phyloP scores from a whole-genome alignment of 768 basidiomycete species.

The Leccinum longicurvipes region DNA sequence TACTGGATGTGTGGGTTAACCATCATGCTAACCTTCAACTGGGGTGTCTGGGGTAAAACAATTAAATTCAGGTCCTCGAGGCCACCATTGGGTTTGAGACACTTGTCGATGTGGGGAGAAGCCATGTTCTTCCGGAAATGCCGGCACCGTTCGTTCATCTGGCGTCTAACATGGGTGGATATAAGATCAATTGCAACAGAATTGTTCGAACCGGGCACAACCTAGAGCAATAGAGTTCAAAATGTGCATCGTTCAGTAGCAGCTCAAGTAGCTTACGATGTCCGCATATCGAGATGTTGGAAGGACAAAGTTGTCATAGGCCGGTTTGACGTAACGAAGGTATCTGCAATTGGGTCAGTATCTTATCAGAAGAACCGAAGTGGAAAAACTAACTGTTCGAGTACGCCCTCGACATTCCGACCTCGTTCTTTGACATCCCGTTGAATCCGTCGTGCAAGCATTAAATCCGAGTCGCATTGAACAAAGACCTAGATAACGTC shows the following conservation, averaged over 20 bases:
- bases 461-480: slow-evolving; percentile 92
- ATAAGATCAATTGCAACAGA: slow-evolving; percentile 90
- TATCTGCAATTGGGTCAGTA: slow-evolving; percentile 50
- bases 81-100: slow-evolving; percentile 34
- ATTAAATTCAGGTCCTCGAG: slow-evolving; percentile 53
- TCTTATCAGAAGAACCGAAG: not conserved
- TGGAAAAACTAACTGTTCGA: slow-evolving; percentile 67
- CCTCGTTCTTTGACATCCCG: slow-evolving; percentile 89
- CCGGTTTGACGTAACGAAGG: slow-evolving; percentile 91
- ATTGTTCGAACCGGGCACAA: slow-evolving; percentile 93
- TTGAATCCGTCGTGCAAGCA: slow-evolving; percentile 90
- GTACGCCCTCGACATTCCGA: slow-evolving; percentile 77
- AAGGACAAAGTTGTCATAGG: slow-evolving; percentile 90
- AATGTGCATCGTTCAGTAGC: not conserved
- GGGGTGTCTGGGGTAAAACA: slow-evolving; percentile 74
- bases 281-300: slow-evolving; percentile 88
- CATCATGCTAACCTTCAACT: slow-evolving; percentile 58
- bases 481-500: slow-evolving; percentile 63
- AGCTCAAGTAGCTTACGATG: slow-evolving; percentile 50
- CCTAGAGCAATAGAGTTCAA: slow-evolving; percentile 44
- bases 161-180: slow-evolving; percentile 81
- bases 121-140: slow-evolving; percentile 76
- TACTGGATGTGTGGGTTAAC: not conserved
- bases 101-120: slow-evolving; percentile 38
- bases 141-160: slow-evolving; percentile 75